Evolutionary conservation across 495 filamentous ascomycete genomes (phyloP).

Genomic region (Trichoderma erinaceum): DNA sequence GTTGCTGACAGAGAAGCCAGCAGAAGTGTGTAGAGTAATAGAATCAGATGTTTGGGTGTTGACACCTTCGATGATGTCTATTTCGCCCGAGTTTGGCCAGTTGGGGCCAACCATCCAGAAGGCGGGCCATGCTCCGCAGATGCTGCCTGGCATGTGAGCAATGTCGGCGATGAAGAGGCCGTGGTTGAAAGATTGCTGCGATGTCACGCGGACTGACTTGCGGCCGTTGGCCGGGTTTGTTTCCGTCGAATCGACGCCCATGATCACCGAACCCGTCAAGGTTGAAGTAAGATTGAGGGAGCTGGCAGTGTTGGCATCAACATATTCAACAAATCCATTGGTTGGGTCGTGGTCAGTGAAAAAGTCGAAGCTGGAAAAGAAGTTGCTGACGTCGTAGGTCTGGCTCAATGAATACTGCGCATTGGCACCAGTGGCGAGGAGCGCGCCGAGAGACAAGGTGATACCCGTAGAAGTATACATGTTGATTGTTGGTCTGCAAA

Average conservation of each 20-base stretch:
- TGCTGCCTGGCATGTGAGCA: slow-evolving; percentile 66
- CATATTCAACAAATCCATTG: slow-evolving; percentile 63
- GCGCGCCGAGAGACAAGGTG: slow-evolving; percentile 19
- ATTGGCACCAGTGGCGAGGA: slow-evolving; percentile 23
- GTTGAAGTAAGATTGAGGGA: slow-evolving; percentile 51
- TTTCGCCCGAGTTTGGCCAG: slow-evolving; percentile 79
- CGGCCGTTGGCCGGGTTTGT: slow-evolving; percentile 49
- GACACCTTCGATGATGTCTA: slow-evolving; percentile 89
- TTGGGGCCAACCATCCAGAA: slow-evolving; percentile 66
- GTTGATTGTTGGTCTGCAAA: not conserved
- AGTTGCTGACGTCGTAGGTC: slow-evolving; percentile 44
- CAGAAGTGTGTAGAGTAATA: slow-evolving; percentile 69
- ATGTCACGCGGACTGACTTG: slow-evolving; percentile 59
- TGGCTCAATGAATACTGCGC: slow-evolving; percentile 40
- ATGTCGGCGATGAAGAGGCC: slow-evolving; percentile 72
- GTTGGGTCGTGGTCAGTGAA: slow-evolving; percentile 55
- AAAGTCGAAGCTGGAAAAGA: slow-evolving; percentile 53
- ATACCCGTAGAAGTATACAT: not conserved
- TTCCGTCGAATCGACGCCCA: slow-evolving; percentile 49
- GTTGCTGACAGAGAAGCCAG: slow-evolving; percentile 52
- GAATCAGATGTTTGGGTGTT: slow-evolving; percentile 58
- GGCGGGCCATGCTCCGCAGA: slow-evolving; percentile 58
- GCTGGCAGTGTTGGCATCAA: slow-evolving; percentile 51
- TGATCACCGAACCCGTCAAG: slow-evolving; percentile 42
- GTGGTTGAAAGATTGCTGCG: slow-evolving; percentile 59